phyloP scores from a whole-genome alignment of 306 rosid genomes.

The Myrica gale region DNA sequence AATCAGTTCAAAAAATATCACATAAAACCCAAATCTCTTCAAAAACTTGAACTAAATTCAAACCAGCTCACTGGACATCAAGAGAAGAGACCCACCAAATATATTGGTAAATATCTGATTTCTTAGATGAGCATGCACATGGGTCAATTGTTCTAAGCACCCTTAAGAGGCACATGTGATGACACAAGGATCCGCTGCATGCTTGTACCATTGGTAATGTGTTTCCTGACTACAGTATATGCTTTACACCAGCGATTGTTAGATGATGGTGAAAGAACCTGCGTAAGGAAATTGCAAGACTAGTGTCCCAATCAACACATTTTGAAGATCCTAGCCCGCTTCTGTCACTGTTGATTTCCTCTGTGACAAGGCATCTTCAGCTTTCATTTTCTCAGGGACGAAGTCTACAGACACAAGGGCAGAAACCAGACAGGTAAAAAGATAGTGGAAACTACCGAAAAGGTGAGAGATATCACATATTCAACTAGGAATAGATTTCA shows the following conservation, averaged over 20 bases:
- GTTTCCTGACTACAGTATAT: constrained; percentile 20
- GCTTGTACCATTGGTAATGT: constrained; percentile 3
- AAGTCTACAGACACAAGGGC: constrained; percentile 51
- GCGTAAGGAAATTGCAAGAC: constrained; percentile 13
- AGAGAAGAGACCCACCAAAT: not conserved
- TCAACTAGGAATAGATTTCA: constrained; percentile 16
- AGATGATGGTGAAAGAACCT: not conserved
- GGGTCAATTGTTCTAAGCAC: not conserved
- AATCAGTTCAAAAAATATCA: not conserved
- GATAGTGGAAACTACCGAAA: constrained; percentile 16
- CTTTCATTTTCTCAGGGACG: constrained; percentile 75
- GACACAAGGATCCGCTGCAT: constrained; percentile 12
- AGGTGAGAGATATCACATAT: constrained; percentile 14
- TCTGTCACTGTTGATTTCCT: constrained; percentile 40
- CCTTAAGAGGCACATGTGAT: constrained; percentile 2
- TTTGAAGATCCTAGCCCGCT: constrained; percentile 32
- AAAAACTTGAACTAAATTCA: not conserved
- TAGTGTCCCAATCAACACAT: constrained; percentile 26
- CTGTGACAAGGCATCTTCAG: constrained; percentile 75
- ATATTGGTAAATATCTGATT: not conserved
- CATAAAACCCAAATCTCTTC: not conserved
- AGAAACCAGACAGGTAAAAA: constrained; percentile 8
- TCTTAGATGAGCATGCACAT: not conserved
- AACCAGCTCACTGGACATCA: constrained; percentile 3
- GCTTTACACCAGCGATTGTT: constrained; percentile 8